Evolutionary conservation across 345 rosid species (phyloP), one percentile per base, ranked within the genome.

Genomic region (Acer saccharum): DNA sequence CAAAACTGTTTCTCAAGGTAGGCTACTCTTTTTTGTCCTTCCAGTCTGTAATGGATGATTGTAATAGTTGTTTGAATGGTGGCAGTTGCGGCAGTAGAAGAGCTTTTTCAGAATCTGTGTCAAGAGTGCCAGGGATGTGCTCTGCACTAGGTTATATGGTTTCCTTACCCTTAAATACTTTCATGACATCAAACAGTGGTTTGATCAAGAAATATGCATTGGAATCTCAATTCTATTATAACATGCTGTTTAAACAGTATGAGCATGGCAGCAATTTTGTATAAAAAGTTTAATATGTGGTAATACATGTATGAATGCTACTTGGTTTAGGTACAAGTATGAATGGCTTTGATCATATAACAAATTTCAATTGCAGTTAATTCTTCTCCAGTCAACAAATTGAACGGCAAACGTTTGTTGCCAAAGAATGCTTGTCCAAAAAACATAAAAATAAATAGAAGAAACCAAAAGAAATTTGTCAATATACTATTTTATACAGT

Each of bases 71-170:
- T 7, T 18, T 20, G 14, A 83, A 54, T 87, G 79, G 64, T 74
- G 80, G 78, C 86, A 94, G 97, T 96, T 77, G 85, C 97, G 10
- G 97, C 92, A 62, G 88, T 91, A 71, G 98, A 96, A 84, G 87
- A 81, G 79, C 88, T 92, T 69, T 92, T 94, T 83, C 95, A 97
- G 73, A 94, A 88, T 84, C 81, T 94, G 20, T 94, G 99, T 79
- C 98, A 96, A 79, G 99, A 94, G 74, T 96, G 99, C 82, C 98
- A 91, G 83, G 98, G 98, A 96, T 86, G 97, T 96, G 63, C 94
- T 94, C n/a, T n/a, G n/a, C n/a, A n/a, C n/a, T n/a, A n/a, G n/a
- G n/a, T n/a, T 81, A 73, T 21, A 43, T 58, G 68, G 48, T 62
- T 66, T 81, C 57, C 27, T 46, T 63, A 67, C 58, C 64, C 50